Evolutionary conservation across 106 monocot species (phyloP), one percentile per base, ranked within the genome.

Genomic region (Allium cepa): DNA sequence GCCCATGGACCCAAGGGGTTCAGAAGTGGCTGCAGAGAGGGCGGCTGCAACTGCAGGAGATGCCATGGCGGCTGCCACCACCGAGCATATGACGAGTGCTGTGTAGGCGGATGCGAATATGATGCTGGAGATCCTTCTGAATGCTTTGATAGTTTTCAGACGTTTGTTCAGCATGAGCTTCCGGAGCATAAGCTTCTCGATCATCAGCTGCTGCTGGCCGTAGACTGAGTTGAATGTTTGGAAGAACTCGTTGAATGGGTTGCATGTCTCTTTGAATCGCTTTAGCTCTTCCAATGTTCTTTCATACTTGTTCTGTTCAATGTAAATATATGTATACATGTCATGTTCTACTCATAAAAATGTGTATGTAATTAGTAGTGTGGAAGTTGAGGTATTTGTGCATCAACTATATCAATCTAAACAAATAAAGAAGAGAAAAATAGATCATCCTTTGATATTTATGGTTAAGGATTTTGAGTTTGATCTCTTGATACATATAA

Each of bases 221-320:
- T 72, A 75, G 4, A 88, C 81, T 14, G 73, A 62, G 11, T 75
- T 67, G 75, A 88, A 84, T 2, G 36, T 63, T 8, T 47, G 14
- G 57, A 88, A 78, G 71, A 88, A 88, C 8, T 80, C 78, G n/a
- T 78, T 77, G 73, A 88, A 88, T 0, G 78, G 83, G 17, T 81
- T 63, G 3, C 78, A 80, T 1, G 72, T 70, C 7, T 50, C 73
- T 46, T 67, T 77, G 67, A 88, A 84, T 16, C 58, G 63, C 65
- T 16, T 47, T 28, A 88, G 69, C 62, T 76, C 78, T 2, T 84
- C 84, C 63, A 79, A 16, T 2, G 78, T 72, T 10, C 56, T 61
- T 17, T 10, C 11, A 26, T 74, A 77, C 11, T 46, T 71, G 3
- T 36, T 36, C 36, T 36, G 36, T 36, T 36, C 36, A 36, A 36